Evolutionary conservation across 768 basidiomycete genomes (phyloP), one percentile per base, ranked within the genome.

Genomic region (Cyclocybe aegerita): DNA sequence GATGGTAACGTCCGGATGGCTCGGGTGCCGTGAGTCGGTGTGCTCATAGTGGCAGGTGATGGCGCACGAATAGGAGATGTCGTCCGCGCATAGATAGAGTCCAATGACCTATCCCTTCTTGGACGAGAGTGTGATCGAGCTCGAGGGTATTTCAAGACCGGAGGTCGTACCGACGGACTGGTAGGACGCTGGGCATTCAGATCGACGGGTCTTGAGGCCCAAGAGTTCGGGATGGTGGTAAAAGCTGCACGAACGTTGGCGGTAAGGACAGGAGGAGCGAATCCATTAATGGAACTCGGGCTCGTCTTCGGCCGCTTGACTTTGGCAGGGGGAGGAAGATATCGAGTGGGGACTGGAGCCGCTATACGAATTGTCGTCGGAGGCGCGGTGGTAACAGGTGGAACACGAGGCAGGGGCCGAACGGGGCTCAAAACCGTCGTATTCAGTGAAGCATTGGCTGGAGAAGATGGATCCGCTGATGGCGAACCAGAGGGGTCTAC

Each of bases 221-320:
- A 63, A 4, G 57, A 60, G 14, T 49, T 55, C 5, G 60, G 58
- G 8, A 62, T 55, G 17, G 39, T 52, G 50, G 49, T 48, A 23
- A 55, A 54, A 14, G 52, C 47, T 12, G 56, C 49, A 30, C 50
- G 43, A 53, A 31, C 9, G 14, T 15, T 12, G 43, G 10, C 9
- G 35, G n/a, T 30, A n/a, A 15, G 43, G 16, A 16, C 31, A 23
- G 6, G 39, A 9, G 12, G 37, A 34, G 15, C 33, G 33, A 59
- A 56, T 8, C 49, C 55, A 30, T 46, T 57, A 38, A 57, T 53
- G 2, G 56, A 47, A 38, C 49, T 55, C 2, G 65, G 62, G 36
- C 62, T 64, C 9, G 65, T 63, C 30, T 60, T 64, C 7, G 65
- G 64, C 1, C 65, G 58, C 47, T 59, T 64, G 4, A 52, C 50